phyloP scores from a whole-genome alignment of 192 early-diverging fungal genomes.

The Backusella tuberculispora region DNA sequence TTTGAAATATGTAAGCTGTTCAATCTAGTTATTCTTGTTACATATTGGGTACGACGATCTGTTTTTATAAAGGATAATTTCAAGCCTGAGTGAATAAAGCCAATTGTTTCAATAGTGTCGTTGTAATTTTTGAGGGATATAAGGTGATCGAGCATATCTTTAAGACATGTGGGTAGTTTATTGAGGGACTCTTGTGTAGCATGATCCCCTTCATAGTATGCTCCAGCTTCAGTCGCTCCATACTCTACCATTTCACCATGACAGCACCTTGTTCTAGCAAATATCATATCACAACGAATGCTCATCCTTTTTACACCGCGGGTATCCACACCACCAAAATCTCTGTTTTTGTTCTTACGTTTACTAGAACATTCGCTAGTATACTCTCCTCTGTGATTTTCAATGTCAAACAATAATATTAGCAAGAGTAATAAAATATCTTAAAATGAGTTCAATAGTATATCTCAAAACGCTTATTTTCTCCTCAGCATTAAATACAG shows the following conservation, averaged over 20 bases:
- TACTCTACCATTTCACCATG: neutral
- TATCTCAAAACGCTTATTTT: neutral
- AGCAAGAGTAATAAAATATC: neutral
- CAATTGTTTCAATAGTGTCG: neutral
- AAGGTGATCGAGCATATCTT: neutral
- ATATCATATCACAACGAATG: neutral
- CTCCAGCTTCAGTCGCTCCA: neutral
- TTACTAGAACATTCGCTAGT: neutral
- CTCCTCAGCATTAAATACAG: neutral
- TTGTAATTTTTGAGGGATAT: neutral
- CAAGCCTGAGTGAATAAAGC: slow-evolving; percentile 16
- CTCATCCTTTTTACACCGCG: neutral
- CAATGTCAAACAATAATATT: neutral
- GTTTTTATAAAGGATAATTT: neutral
- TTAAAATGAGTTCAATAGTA: neutral
- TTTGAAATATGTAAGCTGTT: no score
- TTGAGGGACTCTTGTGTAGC: neutral
- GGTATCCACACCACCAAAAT: neutral
- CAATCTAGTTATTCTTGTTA: slow-evolving; percentile 1
- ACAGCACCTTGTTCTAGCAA: neutral
- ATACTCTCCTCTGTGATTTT: neutral
- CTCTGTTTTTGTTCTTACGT: neutral
- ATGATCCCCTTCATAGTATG: neutral
- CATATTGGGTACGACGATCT: slow-evolving; percentile 14
- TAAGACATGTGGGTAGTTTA: neutral